These are phyloP conservation scores for Betula pendula DNA, from an alignment of 306 rosid species.

Conservation along the genomic window DNA sequence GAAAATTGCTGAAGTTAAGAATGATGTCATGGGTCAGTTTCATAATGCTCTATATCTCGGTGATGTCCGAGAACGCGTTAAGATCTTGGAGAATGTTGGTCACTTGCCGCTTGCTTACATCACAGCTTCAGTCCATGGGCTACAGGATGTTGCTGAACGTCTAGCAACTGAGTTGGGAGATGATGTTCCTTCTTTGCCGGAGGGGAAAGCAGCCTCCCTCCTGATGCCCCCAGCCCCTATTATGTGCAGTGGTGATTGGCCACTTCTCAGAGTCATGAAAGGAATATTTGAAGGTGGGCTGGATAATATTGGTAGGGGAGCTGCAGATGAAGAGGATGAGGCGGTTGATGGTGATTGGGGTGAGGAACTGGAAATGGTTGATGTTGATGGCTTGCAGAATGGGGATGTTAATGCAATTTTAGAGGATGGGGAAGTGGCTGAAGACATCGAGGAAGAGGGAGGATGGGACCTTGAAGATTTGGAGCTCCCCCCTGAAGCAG, in stretches of 20 bases:
- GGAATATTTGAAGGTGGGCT: conserved; percentile 88
- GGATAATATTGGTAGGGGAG: conserved; percentile 46
- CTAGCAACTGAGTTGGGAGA: conserved; percentile 83
- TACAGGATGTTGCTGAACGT: conserved; percentile 75
- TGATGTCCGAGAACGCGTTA: conserved; percentile 71
- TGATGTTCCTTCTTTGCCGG: conserved; percentile 69
- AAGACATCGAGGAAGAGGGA: conserved; percentile 74
- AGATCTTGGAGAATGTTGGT: conserved; percentile 86
- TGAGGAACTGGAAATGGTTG: conserved; percentile 76
- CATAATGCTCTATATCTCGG: conserved; percentile 91
- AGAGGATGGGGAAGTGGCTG: conserved; percentile 64
- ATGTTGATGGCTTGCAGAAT: conserved; percentile 61
- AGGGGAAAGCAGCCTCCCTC: conserved; percentile 71
- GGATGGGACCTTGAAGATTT: conserved; percentile 96
- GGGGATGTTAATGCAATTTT: conserved; percentile 61
- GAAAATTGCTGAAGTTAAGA: conserved; percentile 92
- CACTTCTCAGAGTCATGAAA: conserved; percentile 80
- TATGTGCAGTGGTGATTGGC: conserved; percentile 87
- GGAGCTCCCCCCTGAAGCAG: conserved; percentile 82
- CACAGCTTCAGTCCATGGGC: conserved; percentile 80
- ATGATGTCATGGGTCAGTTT: conserved; percentile 97
- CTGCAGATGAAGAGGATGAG: conserved; percentile 68
- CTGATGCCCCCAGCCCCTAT: conserved; percentile 75
- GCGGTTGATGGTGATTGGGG: conserved; percentile 76
- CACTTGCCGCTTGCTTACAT: conserved; percentile 87